Percentiles rank a stretch among this genome's conserved stretches.
These are phyloP conservation scores for Suhomyces kunorum DNA, from an alignment of 1,139 yeast genomes.

Conservation along the genomic window DNA sequence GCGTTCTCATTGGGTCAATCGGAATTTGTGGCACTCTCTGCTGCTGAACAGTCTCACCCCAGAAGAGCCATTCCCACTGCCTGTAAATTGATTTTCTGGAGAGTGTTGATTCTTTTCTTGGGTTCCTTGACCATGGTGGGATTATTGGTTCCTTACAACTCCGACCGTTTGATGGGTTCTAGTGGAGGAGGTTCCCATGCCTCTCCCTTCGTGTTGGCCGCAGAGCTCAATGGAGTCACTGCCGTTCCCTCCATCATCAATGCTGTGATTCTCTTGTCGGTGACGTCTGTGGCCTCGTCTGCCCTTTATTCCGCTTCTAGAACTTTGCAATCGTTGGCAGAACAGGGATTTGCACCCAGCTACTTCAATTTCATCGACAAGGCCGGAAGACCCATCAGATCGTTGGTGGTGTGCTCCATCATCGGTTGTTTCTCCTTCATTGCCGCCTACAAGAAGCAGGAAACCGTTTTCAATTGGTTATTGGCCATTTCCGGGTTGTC, in stretches of 20 bases:
- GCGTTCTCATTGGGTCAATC: slow-evolving; percentile 48
- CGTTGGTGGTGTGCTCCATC: slow-evolving; percentile 35
- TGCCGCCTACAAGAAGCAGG: slow-evolving; percentile 44
- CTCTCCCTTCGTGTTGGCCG: slow-evolving; percentile 49
- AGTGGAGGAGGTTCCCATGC: slow-evolving; percentile 39
- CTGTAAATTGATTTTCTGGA: slow-evolving; percentile 43
- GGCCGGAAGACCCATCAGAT: slow-evolving; percentile 46
- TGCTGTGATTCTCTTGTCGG: slow-evolving; percentile 46
- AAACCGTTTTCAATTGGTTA: slow-evolving; percentile 46
- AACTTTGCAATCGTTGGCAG: slow-evolving; percentile 45
- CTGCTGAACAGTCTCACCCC: slow-evolving; percentile 46
- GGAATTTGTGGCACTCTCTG: slow-evolving; percentile 44
- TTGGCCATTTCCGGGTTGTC: slow-evolving; percentile 47
- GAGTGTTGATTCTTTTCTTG: slow-evolving; percentile 41
- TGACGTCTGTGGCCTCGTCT: slow-evolving; percentile 48
- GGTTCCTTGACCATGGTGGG: slow-evolving; percentile 46
- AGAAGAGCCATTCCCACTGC: slow-evolving; percentile 43
- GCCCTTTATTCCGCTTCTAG: slow-evolving; percentile 48
- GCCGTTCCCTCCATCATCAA: slow-evolving; percentile 46
- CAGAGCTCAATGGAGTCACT: slow-evolving; percentile 39
- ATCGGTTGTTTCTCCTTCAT: slow-evolving; percentile 34
- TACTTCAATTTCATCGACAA: slow-evolving; percentile 46
- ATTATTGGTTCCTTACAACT: slow-evolving; percentile 43
- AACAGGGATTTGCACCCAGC: slow-evolving; percentile 45
- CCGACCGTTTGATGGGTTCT: slow-evolving; percentile 43